Conservation (phyloP, 345 rosid species). For the Tarenaya hassleriana region DNA sequence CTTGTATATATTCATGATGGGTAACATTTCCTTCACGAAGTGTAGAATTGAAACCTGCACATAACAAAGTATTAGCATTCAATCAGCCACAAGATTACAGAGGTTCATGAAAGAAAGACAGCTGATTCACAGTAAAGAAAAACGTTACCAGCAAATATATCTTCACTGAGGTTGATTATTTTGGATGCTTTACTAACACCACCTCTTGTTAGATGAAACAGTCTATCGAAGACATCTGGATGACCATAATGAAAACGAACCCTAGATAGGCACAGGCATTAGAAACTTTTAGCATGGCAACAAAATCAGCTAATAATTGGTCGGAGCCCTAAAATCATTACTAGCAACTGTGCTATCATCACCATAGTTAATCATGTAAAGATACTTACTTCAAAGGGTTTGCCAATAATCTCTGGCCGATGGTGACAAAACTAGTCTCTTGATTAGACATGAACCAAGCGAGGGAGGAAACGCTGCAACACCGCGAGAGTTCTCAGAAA, state of each 20-base stretch:
- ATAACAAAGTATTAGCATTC: conserved; percentile 15
- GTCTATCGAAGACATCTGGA: conserved; percentile 98
- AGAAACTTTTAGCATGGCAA: background rate
- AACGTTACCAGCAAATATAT: conserved; percentile 89
- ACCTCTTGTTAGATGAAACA: conserved; percentile 96
- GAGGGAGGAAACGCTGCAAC: conserved; percentile 93
- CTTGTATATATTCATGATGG: conserved; percentile 99
- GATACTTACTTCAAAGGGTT: conserved; percentile 80
- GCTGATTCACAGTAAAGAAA: background rate
- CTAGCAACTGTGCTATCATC: conserved; percentile 14
- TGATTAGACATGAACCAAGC: conserved; percentile 99
- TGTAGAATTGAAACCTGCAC: conserved; percentile 90
- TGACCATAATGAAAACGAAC: conserved; percentile 99
- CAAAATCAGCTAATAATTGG: conserved; percentile 7
- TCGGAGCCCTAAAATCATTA: conserved; percentile 3
- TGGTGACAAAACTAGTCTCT: conserved; percentile 98
- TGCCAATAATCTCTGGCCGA: conserved; percentile 94
- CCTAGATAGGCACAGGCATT: conserved; percentile 32
- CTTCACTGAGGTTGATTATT: conserved; percentile 95
- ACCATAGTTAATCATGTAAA: conserved; percentile 12
- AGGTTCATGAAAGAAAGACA: conserved; percentile 7
- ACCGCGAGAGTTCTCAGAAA: conserved; percentile 7
- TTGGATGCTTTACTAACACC: conserved; percentile 98
- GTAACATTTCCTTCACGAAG: conserved; percentile 99
- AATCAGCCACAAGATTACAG: conserved; percentile 14